phyloP scores from a whole-genome alignment of 2,329 filamentous ascomycete species.

The Cercospora sesami region DNA sequence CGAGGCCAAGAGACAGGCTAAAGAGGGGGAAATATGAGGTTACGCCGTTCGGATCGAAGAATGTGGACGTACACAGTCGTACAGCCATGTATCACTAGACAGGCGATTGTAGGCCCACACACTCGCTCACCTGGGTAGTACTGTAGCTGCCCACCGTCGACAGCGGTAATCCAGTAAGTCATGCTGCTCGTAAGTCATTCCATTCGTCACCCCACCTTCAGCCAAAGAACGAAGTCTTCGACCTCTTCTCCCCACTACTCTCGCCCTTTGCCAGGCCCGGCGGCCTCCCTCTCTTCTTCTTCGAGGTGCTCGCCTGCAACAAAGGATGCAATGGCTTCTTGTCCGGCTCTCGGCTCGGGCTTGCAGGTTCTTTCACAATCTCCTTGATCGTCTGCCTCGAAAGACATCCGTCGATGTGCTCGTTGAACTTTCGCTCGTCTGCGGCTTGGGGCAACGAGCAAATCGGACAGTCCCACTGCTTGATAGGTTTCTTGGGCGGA shows the following conservation, averaged over 20 bases:
- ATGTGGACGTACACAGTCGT: background rate
- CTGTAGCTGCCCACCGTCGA: background rate
- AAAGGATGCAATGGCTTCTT: constrained; percentile 15
- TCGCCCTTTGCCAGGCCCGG: constrained; percentile 7
- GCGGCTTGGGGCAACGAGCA: constrained; percentile 74
- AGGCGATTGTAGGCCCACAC: background rate
- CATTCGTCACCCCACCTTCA: background rate
- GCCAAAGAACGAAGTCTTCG: constrained; percentile 33
- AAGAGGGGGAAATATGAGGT: background rate
- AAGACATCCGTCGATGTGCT: constrained; percentile 88
- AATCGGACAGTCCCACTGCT: constrained; percentile 83
- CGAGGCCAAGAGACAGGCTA: background rate
- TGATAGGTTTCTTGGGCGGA: constrained; percentile 18
- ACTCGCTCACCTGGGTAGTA: background rate
- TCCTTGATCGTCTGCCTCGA: constrained; percentile 84
- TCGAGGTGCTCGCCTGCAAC: constrained; percentile 24
- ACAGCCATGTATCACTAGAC: background rate
- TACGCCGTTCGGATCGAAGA: background rate
- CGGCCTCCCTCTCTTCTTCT: constrained; percentile 35
- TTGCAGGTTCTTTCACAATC: constrained; percentile 60
- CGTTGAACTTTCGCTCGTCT: constrained; percentile 77
- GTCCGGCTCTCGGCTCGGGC: constrained; percentile 1
- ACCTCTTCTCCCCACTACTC: constrained; percentile 24
- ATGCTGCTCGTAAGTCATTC: background rate
- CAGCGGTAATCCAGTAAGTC: background rate